These are phyloP conservation scores for Globisporangium okanoganense DNA, from an alignment of 352 stramenopile species.

Conservation along the genomic window DNA sequence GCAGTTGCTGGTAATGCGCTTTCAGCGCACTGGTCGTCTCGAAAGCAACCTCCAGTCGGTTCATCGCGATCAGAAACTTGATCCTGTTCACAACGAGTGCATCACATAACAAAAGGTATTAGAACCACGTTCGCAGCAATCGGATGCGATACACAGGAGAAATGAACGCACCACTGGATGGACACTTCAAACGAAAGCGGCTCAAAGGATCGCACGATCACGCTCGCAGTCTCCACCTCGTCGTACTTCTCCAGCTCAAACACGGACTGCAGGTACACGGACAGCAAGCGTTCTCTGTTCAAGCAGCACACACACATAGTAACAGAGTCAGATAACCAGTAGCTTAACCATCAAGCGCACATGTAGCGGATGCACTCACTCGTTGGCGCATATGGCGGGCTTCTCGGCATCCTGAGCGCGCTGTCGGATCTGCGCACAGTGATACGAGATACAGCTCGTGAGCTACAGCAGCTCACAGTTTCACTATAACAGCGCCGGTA, in stretches of 20 bases:
- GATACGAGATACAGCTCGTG: neutral
- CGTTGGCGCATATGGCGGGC: neutral
- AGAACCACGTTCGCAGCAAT: neutral
- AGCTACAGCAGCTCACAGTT: neutral
- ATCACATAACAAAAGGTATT: neutral
- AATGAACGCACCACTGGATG: constrained; percentile 36
- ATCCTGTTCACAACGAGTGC: constrained; percentile 21
- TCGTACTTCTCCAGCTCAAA: constrained; percentile 58
- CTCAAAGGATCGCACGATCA: constrained; percentile 35
- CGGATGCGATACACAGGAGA: neutral
- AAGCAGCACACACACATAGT: neutral
- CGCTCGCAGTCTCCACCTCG: constrained; percentile 45
- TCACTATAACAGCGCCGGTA: neutral
- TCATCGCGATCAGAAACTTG: constrained; percentile 67
- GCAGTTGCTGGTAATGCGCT: neutral
- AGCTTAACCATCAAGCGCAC: neutral
- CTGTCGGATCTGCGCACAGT: constrained; percentile 5
- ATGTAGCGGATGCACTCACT: constrained; percentile 12
- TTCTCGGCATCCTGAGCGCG: neutral
- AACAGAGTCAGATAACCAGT: neutral
- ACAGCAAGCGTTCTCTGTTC: constrained; percentile 52
- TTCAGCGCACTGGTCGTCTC: constrained; percentile 27
- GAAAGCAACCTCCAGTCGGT: constrained; percentile 26
- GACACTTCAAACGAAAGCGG: constrained; percentile 36
- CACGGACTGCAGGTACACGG: constrained; percentile 60